Conservation (phyloP, 805 yeast species). For the Wickerhamomyces hampshirensis region DNA sequence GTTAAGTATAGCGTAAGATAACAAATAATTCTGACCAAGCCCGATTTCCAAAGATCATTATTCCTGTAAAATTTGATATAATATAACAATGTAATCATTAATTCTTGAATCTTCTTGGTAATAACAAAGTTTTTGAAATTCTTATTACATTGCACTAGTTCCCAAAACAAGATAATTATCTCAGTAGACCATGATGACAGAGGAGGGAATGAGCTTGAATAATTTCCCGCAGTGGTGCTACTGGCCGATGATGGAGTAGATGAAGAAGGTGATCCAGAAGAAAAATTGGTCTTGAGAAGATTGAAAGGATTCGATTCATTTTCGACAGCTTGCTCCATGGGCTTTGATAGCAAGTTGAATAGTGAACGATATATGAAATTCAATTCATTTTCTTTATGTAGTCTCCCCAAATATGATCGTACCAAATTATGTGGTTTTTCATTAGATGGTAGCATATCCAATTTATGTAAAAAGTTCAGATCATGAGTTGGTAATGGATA, state of each 20-base stretch:
- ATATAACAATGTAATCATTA: constrained; percentile 50
- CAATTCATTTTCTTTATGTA: constrained; percentile 53
- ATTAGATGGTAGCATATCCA: constrained; percentile 24
- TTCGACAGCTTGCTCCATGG: constrained; percentile 36
- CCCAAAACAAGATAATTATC: constrained; percentile 66
- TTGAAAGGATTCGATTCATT: constrained; percentile 34
- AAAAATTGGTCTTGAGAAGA: constrained; percentile 18
- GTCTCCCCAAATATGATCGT: constrained; percentile 45
- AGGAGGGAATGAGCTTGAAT: constrained; percentile 30
- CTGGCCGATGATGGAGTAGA: constrained; percentile 4
- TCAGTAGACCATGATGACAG: constrained; percentile 51
- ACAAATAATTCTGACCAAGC: constrained; percentile 44
- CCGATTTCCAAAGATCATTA: constrained; percentile 31
- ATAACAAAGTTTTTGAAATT: constrained; percentile 42
- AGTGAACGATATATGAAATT: constrained; percentile 43
- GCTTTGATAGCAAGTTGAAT: constrained; percentile 41
- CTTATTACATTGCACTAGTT: constrained; percentile 67
- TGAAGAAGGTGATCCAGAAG: constrained; percentile 9
- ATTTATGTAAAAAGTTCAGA: constrained; percentile 29
- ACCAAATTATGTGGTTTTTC: constrained; percentile 42
- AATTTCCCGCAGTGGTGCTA: constrained; percentile 1
- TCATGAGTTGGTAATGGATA: constrained; percentile 58
- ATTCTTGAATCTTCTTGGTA: constrained; percentile 45
- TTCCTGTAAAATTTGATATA: constrained; percentile 48
- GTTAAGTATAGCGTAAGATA: constrained; percentile 48